These are phyloP conservation scores for Diplodia scrobiculata DNA, from an alignment of 2,329 filamentous ascomycete genomes.

Conservation along the genomic window DNA sequence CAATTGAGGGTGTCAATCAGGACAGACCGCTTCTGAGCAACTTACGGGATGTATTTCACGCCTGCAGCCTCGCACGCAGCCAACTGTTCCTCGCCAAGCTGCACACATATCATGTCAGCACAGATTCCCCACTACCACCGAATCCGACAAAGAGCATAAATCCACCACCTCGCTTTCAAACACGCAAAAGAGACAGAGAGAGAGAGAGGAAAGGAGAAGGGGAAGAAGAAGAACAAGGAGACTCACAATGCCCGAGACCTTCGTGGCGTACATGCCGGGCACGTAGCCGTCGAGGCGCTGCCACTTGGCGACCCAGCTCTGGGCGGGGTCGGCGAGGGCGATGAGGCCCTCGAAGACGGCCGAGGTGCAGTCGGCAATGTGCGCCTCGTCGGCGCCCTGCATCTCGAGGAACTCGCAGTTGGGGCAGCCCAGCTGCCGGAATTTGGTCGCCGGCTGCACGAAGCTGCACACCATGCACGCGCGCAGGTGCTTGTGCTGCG, in stretches of 20 bases:
- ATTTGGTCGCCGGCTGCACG: slow-evolving; percentile 80
- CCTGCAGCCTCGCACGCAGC: slow-evolving; percentile 60
- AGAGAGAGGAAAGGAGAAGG: background rate
- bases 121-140: background rate
- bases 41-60: slow-evolving; percentile 60
- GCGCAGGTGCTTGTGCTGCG: slow-evolving; percentile 81
- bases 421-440: slow-evolving; percentile 83
- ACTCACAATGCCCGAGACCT: slow-evolving; percentile 78
- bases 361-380: slow-evolving; percentile 87
- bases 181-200: background rate
- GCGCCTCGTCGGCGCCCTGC: slow-evolving; percentile 70
- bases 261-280: slow-evolving; percentile 87
- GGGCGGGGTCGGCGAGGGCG: slow-evolving; percentile 75
- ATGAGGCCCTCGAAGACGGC: slow-evolving; percentile 95
- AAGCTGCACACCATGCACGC: slow-evolving; percentile 99
- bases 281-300: slow-evolving; percentile 88
- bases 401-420: slow-evolving; percentile 97
- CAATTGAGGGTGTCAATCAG: background rate
- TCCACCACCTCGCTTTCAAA: background rate
- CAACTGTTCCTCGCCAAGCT: slow-evolving; percentile 61
- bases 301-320: slow-evolving; percentile 96
- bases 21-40: background rate
- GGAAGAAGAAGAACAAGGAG: background rate
- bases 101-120: background rate
- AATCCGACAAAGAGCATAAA: background rate